Evolutionary conservation across 306 rosid genomes (phyloP).

Genomic region (Acacia confusa): DNA sequence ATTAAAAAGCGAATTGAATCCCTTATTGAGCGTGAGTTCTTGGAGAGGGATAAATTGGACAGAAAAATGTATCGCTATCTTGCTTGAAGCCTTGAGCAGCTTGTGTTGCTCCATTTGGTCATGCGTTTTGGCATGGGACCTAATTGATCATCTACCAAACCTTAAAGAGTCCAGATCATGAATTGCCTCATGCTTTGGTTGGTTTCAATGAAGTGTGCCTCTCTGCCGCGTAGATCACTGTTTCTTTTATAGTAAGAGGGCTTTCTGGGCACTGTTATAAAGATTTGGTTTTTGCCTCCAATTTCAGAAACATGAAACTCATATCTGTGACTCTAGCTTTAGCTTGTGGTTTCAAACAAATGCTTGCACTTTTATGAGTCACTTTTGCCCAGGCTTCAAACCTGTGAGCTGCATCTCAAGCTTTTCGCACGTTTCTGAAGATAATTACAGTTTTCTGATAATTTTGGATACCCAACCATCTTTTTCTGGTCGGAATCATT

Average conservation of each 20-base stretch:
- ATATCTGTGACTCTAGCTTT: background rate
- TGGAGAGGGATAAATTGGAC: constrained; percentile 57
- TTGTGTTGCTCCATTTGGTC: constrained; percentile 4
- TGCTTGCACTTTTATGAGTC: constrained; percentile 9
- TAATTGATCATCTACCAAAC: constrained; percentile 36
- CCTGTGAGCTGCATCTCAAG: background rate
- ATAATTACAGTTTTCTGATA: background rate
- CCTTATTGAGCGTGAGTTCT: constrained; percentile 60
- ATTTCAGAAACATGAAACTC: background rate
- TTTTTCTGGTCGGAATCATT: background rate
- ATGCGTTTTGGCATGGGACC: constrained; percentile 28
- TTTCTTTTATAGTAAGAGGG: background rate
- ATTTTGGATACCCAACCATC: background rate
- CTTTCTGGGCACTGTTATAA: background rate
- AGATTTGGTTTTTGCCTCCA: constrained; percentile 10
- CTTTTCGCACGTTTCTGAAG: background rate
- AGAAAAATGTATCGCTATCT: constrained; percentile 54
- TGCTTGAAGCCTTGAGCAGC: constrained; percentile 44
- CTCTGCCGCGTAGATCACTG: background rate
- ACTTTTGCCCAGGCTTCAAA: constrained; percentile 14
- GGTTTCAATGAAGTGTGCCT: constrained; percentile 1
- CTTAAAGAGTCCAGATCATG: constrained; percentile 32
- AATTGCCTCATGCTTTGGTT: constrained; percentile 29
- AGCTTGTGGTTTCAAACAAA: constrained; percentile 12
- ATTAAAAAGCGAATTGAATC: constrained; percentile 60